Evolutionary conservation across 2,329 filamentous ascomycete genomes (phyloP).

Genomic region (Zymoseptoria brevis): DNA sequence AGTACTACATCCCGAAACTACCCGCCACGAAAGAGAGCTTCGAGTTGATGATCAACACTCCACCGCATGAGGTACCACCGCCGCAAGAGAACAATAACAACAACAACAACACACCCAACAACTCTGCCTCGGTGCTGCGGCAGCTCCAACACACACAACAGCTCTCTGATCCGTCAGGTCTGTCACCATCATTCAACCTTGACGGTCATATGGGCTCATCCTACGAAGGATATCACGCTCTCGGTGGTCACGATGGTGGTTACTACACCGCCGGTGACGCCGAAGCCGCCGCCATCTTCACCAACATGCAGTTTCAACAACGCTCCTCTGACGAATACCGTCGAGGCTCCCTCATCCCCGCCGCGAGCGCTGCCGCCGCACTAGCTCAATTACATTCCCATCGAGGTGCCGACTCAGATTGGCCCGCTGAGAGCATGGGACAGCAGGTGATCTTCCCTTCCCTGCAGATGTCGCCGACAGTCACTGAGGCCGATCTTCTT

Average conservation of each 20-base stretch:
- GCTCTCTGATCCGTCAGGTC: conserved; percentile 31
- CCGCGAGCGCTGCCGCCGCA: conserved; percentile 73
- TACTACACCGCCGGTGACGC: conserved; percentile 46
- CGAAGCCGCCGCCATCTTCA: conserved; percentile 50
- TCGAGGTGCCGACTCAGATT: conserved; percentile 60
- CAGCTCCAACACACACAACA: conserved; percentile 22
- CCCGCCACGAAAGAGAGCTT: conserved; percentile 98
- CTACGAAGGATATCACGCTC: conserved; percentile 29
- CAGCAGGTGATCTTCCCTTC: conserved; percentile 29
- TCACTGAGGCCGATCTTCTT: conserved; percentile 31
- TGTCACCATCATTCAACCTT: conserved; percentile 30
- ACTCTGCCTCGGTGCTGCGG: neutral
- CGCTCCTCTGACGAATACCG: conserved; percentile 62
- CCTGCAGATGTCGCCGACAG: conserved; percentile 27
- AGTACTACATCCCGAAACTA: conserved; percentile 95
- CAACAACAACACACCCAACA: conserved; percentile 29
- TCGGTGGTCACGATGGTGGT: conserved; percentile 37
- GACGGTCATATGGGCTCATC: conserved; percentile 28
- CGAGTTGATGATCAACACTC: conserved; percentile 86
- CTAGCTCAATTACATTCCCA: conserved; percentile 78
- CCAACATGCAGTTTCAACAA: conserved; percentile 48
- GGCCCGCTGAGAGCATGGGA: conserved; percentile 50
- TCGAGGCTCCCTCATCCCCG: conserved; percentile 55
- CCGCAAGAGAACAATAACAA: conserved; percentile 40
- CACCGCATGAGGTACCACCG: conserved; percentile 62